Percentiles rank a stretch among this genome's conserved stretches.
These are phyloP conservation scores for Lachnum nothofagi DNA, from an alignment of 2,329 filamentous ascomycete genomes.

Conservation along the genomic window DNA sequence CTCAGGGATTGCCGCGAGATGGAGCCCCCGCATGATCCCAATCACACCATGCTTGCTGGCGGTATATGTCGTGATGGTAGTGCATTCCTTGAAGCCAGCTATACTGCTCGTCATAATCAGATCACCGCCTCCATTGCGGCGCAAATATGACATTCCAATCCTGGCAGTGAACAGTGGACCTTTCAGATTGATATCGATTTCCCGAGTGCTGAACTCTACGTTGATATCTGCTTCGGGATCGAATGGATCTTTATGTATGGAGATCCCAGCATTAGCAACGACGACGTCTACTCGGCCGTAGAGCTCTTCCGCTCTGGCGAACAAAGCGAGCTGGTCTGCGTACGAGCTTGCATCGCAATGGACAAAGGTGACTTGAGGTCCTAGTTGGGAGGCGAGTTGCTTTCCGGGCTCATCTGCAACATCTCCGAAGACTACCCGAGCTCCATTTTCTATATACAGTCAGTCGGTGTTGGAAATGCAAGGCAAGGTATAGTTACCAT, in stretches of 20 bases:
- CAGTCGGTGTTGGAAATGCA: neutral
- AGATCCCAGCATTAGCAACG: constrained; percentile 25
- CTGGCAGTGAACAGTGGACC: constrained; percentile 11
- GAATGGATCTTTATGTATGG: constrained; percentile 13
- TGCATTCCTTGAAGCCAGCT: constrained; percentile 17
- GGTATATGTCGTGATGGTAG: constrained; percentile 17
- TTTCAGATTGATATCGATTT: constrained; percentile 18
- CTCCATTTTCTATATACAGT: constrained; percentile 10
- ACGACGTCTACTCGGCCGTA: constrained; percentile 23
- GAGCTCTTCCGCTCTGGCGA: constrained; percentile 13
- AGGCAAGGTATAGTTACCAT: constrained; percentile 1
- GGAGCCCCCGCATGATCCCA: constrained; percentile 18
- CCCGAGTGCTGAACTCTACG: constrained; percentile 7
- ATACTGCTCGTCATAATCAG: constrained; percentile 11
- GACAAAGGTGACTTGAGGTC: constrained; percentile 9
- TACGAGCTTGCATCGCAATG: constrained; percentile 22
- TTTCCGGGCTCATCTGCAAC: constrained; percentile 4
- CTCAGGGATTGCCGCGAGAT: constrained; percentile 9
- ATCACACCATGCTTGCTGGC: constrained; percentile 20
- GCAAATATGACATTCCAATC: constrained; percentile 13
- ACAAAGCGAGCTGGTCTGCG: constrained; percentile 19
- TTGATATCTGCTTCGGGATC: constrained; percentile 5
- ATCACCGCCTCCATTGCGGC: constrained; percentile 15
- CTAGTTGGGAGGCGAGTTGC: constrained; percentile 6
- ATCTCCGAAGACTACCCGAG: constrained; percentile 16